phyloP scores from a whole-genome alignment of 164 flowering plant species.

The Dillenia suffruticosa region DNA sequence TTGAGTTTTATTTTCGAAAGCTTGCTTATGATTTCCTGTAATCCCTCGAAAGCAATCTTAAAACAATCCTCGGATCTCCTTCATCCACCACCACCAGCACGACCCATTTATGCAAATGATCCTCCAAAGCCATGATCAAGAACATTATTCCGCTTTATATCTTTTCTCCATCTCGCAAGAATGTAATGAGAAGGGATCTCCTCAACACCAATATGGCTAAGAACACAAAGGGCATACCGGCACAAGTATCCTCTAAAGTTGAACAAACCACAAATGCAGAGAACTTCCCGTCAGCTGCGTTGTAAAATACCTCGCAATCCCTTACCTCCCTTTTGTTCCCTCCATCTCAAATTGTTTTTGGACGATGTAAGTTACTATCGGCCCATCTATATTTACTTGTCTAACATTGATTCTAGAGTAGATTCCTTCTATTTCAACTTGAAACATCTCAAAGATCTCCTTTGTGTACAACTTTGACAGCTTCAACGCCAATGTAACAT shows the following conservation, averaged over 20 bases:
- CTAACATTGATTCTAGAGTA: conserved; percentile 16
- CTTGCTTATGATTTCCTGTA: conserved; percentile 20
- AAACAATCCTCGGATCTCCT: conserved; percentile 20
- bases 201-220: conserved; percentile 26
- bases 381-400: conserved; percentile 16
- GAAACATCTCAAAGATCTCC: conserved; percentile 20
- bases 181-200: conserved; percentile 37
- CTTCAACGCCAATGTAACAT: conserved; percentile 27
- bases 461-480: conserved; percentile 31
- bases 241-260: conserved; percentile 32
- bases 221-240: conserved; percentile 27
- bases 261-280: conserved; percentile 29
- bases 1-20: background rate
- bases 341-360: conserved; percentile 17
- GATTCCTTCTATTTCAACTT: conserved; percentile 27
- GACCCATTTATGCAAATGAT: conserved; percentile 24
- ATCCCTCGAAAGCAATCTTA: conserved; percentile 16
- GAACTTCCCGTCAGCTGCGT: conserved; percentile 24
- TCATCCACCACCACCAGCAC: conserved; percentile 28
- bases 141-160: conserved; percentile 20
- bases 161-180: conserved; percentile 37
- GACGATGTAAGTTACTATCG: conserved; percentile 18
- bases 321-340: conserved; percentile 17
- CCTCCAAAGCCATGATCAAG: conserved; percentile 16
- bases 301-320: conserved; percentile 25